phyloP scores from a whole-genome alignment of 805 yeast genomes.

The Saturnispora zaruensis region DNA sequence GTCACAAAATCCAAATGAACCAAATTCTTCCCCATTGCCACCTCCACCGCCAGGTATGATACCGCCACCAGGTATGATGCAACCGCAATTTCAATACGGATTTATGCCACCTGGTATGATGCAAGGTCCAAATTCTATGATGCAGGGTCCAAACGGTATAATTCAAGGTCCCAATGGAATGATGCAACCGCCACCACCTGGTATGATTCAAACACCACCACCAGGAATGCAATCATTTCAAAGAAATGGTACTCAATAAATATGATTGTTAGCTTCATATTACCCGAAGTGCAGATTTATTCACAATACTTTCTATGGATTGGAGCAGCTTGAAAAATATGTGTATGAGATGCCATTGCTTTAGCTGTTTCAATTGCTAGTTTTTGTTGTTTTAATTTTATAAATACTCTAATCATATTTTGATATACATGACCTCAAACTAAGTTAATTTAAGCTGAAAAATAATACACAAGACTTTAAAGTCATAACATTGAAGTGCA shows the following conservation, averaged over 20 bases:
- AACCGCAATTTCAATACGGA: slow-evolving; percentile 4
- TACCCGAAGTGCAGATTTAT: too few species aligned
- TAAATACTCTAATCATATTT: not conserved
- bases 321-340: too few species aligned
- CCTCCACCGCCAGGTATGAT: slow-evolving; percentile 5
- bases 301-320: too few species aligned
- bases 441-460: not conserved
- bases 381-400: not conserved
- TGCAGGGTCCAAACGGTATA: not conserved
- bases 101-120: slow-evolving; percentile 5
- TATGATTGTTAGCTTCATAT: not conserved
- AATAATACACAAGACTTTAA: not conserved
- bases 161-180: not conserved
- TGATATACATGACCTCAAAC: not conserved
- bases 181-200: slow-evolving; percentile 4
- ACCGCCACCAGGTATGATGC: slow-evolving; percentile 3
- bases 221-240: slow-evolving; percentile 2
- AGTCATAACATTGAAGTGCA: too few species aligned
- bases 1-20: slow-evolving; percentile 8
- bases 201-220: slow-evolving; percentile 3
- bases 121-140: not conserved
- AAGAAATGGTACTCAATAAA: not conserved
- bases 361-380: too few species aligned
- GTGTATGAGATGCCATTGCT: too few species aligned
- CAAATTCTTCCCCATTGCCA: slow-evolving; percentile 4